Percentiles rank a stretch among this genome's conserved stretches.
Conservation (phyloP, 2,329 filamentous ascomycete genomes). For the Phyllosticta citribraziliensis region DNA sequence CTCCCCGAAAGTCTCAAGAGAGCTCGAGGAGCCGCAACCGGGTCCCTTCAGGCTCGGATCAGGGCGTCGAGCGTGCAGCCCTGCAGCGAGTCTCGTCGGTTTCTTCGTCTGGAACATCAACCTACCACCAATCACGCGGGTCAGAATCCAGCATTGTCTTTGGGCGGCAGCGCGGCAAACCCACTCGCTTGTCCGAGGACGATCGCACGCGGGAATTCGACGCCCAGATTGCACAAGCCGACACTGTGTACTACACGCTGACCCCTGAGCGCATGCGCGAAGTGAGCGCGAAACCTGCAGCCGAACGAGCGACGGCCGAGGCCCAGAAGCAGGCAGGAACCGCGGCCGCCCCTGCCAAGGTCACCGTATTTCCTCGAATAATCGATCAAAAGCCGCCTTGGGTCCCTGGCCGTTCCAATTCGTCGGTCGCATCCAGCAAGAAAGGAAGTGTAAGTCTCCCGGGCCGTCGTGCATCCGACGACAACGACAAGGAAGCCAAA, state of each 20-base stretch:
- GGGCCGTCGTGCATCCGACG: constrained; percentile 1
- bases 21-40: constrained; percentile 1
- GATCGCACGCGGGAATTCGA: constrained; percentile 37
- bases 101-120: constrained; percentile 22
- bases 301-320: background rate
- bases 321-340: background rate
- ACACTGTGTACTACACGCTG: constrained; percentile 42
- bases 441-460: background rate
- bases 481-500: constrained; percentile 4
- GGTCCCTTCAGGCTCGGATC: constrained; percentile 13
- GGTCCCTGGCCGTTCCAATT: constrained; percentile 12
- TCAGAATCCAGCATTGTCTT: constrained; percentile 24
- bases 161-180: constrained; percentile 14
- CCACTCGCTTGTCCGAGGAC: constrained; percentile 27
- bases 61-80: constrained; percentile 20
- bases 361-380: constrained; percentile 23
- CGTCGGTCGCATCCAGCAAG: background rate
- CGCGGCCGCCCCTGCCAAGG: background rate
- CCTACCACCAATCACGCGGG: constrained; percentile 23
- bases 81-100: constrained; percentile 26
- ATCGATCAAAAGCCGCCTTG: constrained; percentile 20
- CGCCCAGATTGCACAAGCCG: constrained; percentile 35
- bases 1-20: background rate
- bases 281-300: constrained; percentile 24
- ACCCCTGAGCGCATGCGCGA: constrained; percentile 38